These are phyloP conservation scores for Synchytrium microbalum DNA, from an alignment of 371 early-diverging fungal species.

Conservation along the genomic window DNA sequence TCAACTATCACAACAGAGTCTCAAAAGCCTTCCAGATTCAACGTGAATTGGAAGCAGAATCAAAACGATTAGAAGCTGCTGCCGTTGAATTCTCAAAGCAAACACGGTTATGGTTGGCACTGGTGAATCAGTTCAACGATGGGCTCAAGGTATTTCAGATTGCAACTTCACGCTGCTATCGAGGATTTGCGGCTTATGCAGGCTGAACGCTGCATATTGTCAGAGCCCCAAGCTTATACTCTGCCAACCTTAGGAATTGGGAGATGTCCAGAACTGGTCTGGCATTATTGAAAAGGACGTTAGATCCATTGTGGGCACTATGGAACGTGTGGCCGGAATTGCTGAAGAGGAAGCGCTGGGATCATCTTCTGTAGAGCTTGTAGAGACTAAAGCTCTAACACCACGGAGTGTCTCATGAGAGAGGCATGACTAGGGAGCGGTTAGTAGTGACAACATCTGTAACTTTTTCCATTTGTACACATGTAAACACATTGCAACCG, in stretches of 20 bases:
- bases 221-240: no score
- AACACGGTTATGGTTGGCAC: conserved; percentile 53
- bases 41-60: conserved; percentile 52
- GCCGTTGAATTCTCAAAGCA: conserved; percentile 45
- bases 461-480: no score
- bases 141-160: conserved; percentile 45
- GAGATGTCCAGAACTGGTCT: conserved; percentile 78
- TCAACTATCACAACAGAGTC: conserved; percentile 34
- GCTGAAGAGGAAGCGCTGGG: no score
- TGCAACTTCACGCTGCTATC: neutral
- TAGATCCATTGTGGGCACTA: no score
- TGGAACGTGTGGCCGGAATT: no score
- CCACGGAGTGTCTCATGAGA: no score
- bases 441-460: no score
- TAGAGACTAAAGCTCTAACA: no score
- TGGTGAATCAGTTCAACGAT: conserved; percentile 50
- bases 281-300: conserved; percentile 58
- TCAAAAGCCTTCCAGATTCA: conserved; percentile 48
- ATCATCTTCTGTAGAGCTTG: no score
- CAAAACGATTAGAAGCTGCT: conserved; percentile 41
- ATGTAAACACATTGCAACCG: no score
- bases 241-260: conserved; percentile 49
- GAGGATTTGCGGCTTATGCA: neutral
- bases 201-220: neutral
- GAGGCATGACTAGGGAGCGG: no score